phyloP scores from a whole-genome alignment of 306 rosid species.

The Phaseolus lunatus region DNA sequence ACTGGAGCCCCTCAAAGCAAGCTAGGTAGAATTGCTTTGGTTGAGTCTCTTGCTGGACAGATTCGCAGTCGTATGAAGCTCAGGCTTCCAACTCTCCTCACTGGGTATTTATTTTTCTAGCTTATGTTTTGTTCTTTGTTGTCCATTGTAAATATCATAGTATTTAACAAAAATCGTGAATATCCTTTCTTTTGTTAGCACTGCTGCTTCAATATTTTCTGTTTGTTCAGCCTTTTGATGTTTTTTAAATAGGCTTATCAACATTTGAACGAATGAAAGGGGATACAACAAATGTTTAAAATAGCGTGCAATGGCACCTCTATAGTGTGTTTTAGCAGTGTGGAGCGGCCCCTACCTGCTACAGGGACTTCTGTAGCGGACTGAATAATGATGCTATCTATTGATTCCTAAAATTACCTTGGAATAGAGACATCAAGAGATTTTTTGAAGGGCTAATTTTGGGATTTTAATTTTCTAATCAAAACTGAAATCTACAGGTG shows the following conservation, averaged over 20 bases:
- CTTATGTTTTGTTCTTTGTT: conserved; percentile 20
- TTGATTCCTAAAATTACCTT: no score
- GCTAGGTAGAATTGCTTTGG: conserved; percentile 96
- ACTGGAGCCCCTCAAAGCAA: conserved; percentile 96
- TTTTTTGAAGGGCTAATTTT: no score
- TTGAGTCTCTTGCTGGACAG: conserved; percentile 90
- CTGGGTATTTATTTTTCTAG: conserved; percentile 71
- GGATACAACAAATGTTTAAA: background rate
- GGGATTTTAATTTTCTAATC: no score
- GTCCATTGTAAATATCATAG: conserved; percentile 27
- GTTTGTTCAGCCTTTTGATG: background rate
- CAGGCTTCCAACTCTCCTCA: conserved; percentile 88
- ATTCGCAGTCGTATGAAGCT: conserved; percentile 92
- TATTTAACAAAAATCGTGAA: background rate
- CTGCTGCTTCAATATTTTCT: conserved; percentile 3
- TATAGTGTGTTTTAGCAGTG: no score
- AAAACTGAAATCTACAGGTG: no score
- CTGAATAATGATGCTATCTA: no score
- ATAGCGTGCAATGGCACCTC: no score
- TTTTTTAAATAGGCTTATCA: conserved; percentile 25
- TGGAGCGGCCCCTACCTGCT: no score
- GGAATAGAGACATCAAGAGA: no score
- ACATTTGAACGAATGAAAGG: conserved; percentile 11
- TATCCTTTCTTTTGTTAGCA: conserved; percentile 21
- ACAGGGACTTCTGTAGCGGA: no score